Percentiles rank a stretch among this genome's conserved stretches.
phyloP scores from a whole-genome alignment of 352 stramenopile species.

The Pythium utonaiense region DNA sequence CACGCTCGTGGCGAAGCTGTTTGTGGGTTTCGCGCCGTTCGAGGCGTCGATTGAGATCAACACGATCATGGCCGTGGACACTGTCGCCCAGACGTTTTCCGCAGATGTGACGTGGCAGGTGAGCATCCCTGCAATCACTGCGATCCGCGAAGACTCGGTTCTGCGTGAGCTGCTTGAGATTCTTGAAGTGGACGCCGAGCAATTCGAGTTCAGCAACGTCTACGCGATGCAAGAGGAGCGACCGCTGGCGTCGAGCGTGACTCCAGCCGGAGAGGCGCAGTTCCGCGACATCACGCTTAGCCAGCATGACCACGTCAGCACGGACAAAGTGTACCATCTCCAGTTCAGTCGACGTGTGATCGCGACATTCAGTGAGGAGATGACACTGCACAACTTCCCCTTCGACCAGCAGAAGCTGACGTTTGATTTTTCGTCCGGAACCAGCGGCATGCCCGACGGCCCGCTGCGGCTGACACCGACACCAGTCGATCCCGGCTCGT shows the following conservation, averaged over 20 bases:
- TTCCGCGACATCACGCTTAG: conserved; percentile 1
- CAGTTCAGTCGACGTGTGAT: conserved; percentile 38
- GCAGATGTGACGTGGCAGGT: conserved; percentile 35
- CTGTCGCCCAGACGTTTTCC: conserved; percentile 25
- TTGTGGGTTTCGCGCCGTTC: conserved; percentile 23
- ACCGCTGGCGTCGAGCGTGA: conserved; percentile 12
- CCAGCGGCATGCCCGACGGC: conserved; percentile 17
- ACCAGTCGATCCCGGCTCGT: conserved; percentile 31
- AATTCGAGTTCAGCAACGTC: conserved; percentile 34
- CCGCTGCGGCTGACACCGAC: conserved; percentile 4
- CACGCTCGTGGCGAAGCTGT: conserved; percentile 13
- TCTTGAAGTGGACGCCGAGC: conserved; percentile 27
- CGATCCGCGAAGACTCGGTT: conserved; percentile 29
- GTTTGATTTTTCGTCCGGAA: conserved; percentile 31
- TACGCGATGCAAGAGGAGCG: conserved; percentile 16
- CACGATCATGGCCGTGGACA: conserved; percentile 26
- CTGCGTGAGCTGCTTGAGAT: conserved; percentile 30
- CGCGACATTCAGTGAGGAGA: conserved; percentile 52
- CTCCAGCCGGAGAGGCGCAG: not conserved
- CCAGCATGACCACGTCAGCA: not conserved
- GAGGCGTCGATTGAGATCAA: conserved; percentile 26
- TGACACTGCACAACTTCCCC: conserved; percentile 52
- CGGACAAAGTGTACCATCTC: conserved; percentile 23
- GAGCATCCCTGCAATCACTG: conserved; percentile 25
- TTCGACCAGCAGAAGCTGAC: conserved; percentile 61